Evolutionary conservation across 2,329 filamentous ascomycete genomes (phyloP), one percentile per base, ranked within the genome.

Genomic region (Ophiocordyceps australis): DNA sequence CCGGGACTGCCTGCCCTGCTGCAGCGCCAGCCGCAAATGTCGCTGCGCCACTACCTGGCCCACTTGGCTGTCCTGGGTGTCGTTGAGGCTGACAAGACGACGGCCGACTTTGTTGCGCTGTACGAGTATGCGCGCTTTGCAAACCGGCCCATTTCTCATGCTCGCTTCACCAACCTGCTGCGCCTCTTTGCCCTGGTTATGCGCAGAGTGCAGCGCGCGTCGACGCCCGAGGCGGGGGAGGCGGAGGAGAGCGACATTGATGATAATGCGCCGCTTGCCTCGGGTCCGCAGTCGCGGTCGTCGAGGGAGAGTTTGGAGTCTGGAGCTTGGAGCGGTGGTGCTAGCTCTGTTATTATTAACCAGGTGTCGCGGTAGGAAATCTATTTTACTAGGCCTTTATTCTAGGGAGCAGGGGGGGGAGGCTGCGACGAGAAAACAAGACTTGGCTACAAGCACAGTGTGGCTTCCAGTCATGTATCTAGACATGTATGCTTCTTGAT

Each of bases 61-160:
- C 73, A 80, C 32, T 67, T 95, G 5, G 62, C 67, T 5, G 57
- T 59, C 4, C 52, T 92, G 14, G 69, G 68, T 4, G 65, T 92
- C 5, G 39, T 74, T n/a, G 41, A 37, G 19, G 40, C 52, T 26
- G 45, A 46, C 17, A 30, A 55, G 3, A 46, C 47, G 3, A 73
- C 45, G 36, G 60, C 35, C 45, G 69, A 46, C 34, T 98, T 95
- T 42, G 52, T 94, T 13, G 50, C 62, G 2, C 55, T 68, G 13
- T 98, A 94, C 50, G 89, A 95, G 52, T 59, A 67, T 30, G 82
- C 83, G 3, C 74, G 86, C 21, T 98, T 92, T 52, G 85, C 80
- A 3, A 67, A 65, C 0, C 55, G 59, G 5, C 65, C 75, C 1
- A 55, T 93, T 4, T 64, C 68, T 3, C 75, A 85, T 37, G 41